These are phyloP conservation scores for Coffea canephora DNA, from an alignment of 257 asterid genomes.

Conservation along the genomic window DNA sequence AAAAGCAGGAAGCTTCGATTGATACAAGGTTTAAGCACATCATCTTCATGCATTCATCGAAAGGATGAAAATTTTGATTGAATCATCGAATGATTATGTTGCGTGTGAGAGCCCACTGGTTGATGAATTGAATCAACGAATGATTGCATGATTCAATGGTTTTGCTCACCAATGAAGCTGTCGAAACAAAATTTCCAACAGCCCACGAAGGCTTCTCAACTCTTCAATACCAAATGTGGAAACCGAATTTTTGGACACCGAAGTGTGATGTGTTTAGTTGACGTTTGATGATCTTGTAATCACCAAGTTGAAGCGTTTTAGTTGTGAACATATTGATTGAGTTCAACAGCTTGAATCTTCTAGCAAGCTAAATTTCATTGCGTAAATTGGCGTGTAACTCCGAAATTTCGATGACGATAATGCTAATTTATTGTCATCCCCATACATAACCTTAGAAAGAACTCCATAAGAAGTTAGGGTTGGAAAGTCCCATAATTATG, in stretches of 20 bases:
- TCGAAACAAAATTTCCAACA: not conserved
- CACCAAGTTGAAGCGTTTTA: not conserved
- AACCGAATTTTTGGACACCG: not conserved
- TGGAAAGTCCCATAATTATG: no score
- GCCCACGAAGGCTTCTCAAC: not conserved
- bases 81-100: not conserved
- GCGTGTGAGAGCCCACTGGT: not conserved
- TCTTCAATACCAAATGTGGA: not conserved
- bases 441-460: no score
- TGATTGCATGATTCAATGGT: not conserved
- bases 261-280: not conserved
- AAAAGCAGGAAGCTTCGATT: not conserved
- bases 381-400: not conserved
- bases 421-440: no score
- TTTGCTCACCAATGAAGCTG: not conserved
- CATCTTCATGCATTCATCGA: not conserved
- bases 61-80: conserved; percentile 10
- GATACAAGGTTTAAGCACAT: not conserved
- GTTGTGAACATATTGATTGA: not conserved
- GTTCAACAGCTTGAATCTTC: not conserved
- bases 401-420: no score
- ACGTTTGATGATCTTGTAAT: not conserved
- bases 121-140: not conserved
- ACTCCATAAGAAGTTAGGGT: no score
- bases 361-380: not conserved